A percentile compares a stretch with the other conserved stretches of the same genome.
Conservation (phyloP, 106 monocot genomes). For the Acorus calamus region DNA sequence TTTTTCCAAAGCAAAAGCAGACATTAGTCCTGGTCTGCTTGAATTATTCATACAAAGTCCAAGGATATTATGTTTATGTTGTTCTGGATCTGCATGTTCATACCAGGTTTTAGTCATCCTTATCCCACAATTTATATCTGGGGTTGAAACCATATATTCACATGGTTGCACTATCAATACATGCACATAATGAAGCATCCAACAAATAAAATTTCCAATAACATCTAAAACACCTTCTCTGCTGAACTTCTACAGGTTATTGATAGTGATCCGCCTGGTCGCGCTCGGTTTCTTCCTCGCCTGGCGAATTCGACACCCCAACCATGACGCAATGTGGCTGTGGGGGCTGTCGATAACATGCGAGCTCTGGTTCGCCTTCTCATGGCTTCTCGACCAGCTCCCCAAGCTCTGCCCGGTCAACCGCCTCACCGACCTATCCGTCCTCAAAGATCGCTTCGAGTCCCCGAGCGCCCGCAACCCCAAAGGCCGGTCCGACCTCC, state of each 20-base stretch:
- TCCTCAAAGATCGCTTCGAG: slow-evolving; percentile 54
- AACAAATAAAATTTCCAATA: no score
- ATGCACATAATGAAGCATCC: no score
- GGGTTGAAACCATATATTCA: no score
- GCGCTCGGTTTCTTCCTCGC: slow-evolving; percentile 68
- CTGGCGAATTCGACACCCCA: slow-evolving; percentile 66
- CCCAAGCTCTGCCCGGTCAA: slow-evolving; percentile 76
- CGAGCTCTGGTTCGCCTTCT: slow-evolving; percentile 74
- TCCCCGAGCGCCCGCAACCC: slow-evolving; percentile 50
- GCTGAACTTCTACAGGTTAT: slow-evolving; percentile 20
- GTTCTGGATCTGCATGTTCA: no score
- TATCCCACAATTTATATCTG: no score
- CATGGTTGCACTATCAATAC: no score
- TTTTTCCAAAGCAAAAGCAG: no score
- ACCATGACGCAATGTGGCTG: slow-evolving; percentile 62
- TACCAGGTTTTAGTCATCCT: no score
- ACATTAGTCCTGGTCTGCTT: no score
- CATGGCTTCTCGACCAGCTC: slow-evolving; percentile 80
- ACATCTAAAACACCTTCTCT: no score
- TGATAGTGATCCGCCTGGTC: slow-evolving; percentile 45
- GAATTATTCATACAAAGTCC: no score
- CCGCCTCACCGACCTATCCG: slow-evolving; percentile 48
- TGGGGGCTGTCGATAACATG: slow-evolving; percentile 66
- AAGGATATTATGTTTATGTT: no score
- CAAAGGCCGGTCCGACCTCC: slow-evolving; percentile 66